These are phyloP conservation scores for Neofusicoccum ribis DNA, from an alignment of 2,329 filamentous ascomycete species.

Conservation along the genomic window DNA sequence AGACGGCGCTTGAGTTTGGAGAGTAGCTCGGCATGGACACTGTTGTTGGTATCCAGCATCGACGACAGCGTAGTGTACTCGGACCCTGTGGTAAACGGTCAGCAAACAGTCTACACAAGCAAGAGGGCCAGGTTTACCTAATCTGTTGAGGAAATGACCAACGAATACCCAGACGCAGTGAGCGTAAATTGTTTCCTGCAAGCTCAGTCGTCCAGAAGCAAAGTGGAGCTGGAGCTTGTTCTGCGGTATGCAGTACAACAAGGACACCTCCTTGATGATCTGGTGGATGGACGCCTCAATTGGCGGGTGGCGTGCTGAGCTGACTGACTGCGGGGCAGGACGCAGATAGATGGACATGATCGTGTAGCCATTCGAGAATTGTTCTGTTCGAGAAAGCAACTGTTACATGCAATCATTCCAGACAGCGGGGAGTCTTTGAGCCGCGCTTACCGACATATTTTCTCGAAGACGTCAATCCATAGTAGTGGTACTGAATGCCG, in stretches of 20 bases:
- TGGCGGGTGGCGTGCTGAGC: constrained; percentile 65
- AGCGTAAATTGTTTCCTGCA: constrained; percentile 96
- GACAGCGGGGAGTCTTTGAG: too few relatives aligned
- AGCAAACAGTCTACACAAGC: neutral
- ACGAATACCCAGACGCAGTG: constrained; percentile 98
- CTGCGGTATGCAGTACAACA: constrained; percentile 96
- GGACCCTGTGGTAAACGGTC: constrained; percentile 45
- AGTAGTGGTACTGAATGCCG: constrained; percentile 76
- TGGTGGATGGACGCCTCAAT: constrained; percentile 96
- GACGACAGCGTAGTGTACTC: constrained; percentile 88
- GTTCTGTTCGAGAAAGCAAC: constrained; percentile 50
- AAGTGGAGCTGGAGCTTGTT: constrained; percentile 95
- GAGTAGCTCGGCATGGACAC: constrained; percentile 79
- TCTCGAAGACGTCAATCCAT: constrained; percentile 89
- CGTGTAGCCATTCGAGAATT: constrained; percentile 97
- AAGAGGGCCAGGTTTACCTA: constrained; percentile 47
- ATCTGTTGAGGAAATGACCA: constrained; percentile 94
- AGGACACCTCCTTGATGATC: constrained; percentile 97
- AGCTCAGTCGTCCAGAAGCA: constrained; percentile 77
- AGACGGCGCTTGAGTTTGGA: constrained; percentile 94
- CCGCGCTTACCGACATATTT: constrained; percentile 72
- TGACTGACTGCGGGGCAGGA: constrained; percentile 60
- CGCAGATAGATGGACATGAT: constrained; percentile 95
- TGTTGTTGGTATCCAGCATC: constrained; percentile 78
- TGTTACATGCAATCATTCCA: too few relatives aligned